These are phyloP conservation scores for Butyriboletus appendiculatus DNA, from an alignment of 1,284 basidiomycete species.

Conservation along the genomic window DNA sequence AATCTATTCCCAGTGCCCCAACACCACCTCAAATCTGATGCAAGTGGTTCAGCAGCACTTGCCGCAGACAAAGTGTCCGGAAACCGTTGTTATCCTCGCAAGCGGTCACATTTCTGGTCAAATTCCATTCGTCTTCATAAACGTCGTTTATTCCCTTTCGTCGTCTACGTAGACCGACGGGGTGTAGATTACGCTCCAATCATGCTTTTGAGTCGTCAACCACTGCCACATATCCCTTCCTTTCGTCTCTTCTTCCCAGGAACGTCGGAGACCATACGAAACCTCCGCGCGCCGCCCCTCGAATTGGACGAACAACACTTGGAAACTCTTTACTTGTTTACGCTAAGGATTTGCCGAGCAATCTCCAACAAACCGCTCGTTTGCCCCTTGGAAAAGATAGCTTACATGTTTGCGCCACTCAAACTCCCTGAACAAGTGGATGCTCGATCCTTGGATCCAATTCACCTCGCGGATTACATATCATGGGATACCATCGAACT, in stretches of 20 bases:
- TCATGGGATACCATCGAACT: conserved; percentile 63
- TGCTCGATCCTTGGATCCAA: conserved; percentile 28
- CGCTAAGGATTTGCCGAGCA: conserved; percentile 58
- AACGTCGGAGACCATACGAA: conserved; percentile 42
- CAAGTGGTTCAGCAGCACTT: conserved; percentile 12
- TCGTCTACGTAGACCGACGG: conserved; percentile 44
- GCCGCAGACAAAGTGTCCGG: conserved; percentile 39
- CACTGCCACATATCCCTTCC: conserved; percentile 54
- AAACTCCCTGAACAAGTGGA: conserved; percentile 26
- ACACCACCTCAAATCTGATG: conserved; percentile 6
- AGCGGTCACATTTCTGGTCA: conserved; percentile 63
- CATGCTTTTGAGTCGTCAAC: conserved; percentile 61
- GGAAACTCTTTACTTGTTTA: conserved; percentile 58
- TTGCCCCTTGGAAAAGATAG: conserved; percentile 51
- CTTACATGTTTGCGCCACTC: conserved; percentile 68
- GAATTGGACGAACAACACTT: conserved; percentile 47
- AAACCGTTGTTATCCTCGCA: conserved; percentile 55
- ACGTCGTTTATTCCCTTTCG: conserved; percentile 52
- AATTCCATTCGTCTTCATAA: conserved; percentile 38
- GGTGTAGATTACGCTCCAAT: conserved; percentile 52
- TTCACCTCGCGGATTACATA: conserved; percentile 49
- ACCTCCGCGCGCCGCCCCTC: conserved; percentile 51
- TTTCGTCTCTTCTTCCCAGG: conserved; percentile 63
- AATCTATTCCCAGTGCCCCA: conserved; percentile 45
- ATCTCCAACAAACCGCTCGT: conserved; percentile 67